Conservation (phyloP, 2,329 filamentous ascomycete species). For the Sphaceloma murrayae region DNA sequence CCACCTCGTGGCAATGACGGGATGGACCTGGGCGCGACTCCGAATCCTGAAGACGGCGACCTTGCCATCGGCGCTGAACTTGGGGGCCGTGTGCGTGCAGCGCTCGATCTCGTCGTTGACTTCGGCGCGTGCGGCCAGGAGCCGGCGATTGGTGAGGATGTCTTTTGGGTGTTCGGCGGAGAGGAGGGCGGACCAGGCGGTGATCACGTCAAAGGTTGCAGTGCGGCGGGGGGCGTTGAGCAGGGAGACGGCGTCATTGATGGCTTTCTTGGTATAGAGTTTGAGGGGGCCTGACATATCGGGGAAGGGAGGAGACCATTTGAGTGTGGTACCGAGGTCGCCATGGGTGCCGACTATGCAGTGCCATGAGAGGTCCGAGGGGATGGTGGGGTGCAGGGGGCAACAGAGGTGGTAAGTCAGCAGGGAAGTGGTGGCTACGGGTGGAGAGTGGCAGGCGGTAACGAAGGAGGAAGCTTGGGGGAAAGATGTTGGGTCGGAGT, state of each 20-base stretch:
- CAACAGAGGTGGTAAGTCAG: conserved; percentile 56
- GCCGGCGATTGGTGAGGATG: conserved; percentile 40
- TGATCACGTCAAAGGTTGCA: conserved; percentile 49
- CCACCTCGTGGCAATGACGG: conserved; percentile 59
- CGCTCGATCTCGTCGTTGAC: conserved; percentile 53
- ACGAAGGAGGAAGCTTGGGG: conserved; percentile 47
- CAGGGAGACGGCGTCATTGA: conserved; percentile 54
- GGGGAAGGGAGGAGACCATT: conserved; percentile 58
- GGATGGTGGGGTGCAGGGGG: conserved; percentile 44
- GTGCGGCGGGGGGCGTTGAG: conserved; percentile 58
- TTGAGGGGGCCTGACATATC: conserved; percentile 55
- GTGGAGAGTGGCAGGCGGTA: conserved; percentile 54
- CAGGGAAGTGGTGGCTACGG: conserved; percentile 55
- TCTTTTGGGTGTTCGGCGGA: conserved; percentile 42
- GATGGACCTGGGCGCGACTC: conserved; percentile 54
- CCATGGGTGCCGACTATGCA: conserved; percentile 57
- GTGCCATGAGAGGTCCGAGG: conserved; percentile 48
- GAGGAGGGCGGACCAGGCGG: conserved; percentile 51
- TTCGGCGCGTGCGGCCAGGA: conserved; percentile 48
- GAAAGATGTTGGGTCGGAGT: conserved; percentile 47
- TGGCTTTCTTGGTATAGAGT: conserved; percentile 49
- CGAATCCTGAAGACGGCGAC: conserved; percentile 55
- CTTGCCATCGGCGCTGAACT: conserved; percentile 52
- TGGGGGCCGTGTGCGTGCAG: conserved; percentile 53
- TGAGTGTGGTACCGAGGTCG: conserved; percentile 54